Evolutionary conservation across 202 grass and related monocot species (phyloP), one percentile per base, ranked within the genome.

Genomic region (Setaria italica): DNA sequence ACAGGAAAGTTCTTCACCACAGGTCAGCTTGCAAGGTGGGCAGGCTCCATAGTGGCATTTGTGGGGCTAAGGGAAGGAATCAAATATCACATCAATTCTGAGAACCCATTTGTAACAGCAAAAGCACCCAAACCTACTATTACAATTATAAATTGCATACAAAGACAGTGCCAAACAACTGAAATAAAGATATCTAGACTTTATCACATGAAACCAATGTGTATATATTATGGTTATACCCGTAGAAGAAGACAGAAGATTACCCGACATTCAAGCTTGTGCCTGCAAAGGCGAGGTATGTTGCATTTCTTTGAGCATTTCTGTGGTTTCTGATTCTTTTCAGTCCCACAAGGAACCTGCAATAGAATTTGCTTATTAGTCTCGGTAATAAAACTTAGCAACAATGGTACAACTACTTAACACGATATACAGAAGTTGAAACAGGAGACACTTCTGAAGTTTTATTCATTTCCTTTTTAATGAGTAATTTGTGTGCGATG

Each of bases 41-140:
- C 95, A 98, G 56, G 89, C 93, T 88, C 95, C 95, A 81, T 95
- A 98, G 84, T 98, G 95, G 89, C 95, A 95, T 87, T 98, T 98
- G 85, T 98, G 95, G n/a, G 88, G 86, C 95, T 98, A 80, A 49
- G 42, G 35, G 43, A 89, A 89, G 51, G 56, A 89, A 68, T 72
- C 33, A 81, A 63, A 69, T 62, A 67, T 80, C 39, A 81, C 9
- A 58, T 72, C 43, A 71, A 86, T 65, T 37, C 11, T 37, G 32
- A 51, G 53, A 72, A 55, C n/a, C 30, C 42, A 48, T 76, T 80
- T 64, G 46, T 71, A 76, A 63, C n/a, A 74, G 54, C 7, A 76
- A 29, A 90, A 75, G 79, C 43, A 85, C 68, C 35, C 25, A 42
- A 54, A 70, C 39, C 41, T 59, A 90, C 51, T 77, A 74, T 80